Evolutionary conservation across 441 rosid species (phyloP).

Genomic region (Viola pubescens): DNA sequence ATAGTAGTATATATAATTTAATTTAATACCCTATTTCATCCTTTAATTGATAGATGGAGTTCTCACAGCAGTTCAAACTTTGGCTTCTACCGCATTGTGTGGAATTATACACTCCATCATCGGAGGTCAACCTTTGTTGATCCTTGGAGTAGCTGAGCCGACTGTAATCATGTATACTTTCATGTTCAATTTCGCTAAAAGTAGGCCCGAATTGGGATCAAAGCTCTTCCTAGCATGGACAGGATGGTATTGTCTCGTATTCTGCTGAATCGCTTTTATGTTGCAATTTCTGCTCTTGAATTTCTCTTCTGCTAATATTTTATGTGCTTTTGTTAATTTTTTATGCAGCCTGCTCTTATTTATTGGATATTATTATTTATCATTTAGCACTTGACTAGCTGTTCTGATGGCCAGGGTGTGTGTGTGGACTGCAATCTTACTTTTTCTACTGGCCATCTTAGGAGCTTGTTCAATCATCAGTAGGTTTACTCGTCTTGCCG

Average conservation of each 20-base stretch:
- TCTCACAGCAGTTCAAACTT: conserved; percentile 68
- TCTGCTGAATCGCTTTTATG: not conserved
- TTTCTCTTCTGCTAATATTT: not conserved
- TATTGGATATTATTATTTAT: too few relatives aligned
- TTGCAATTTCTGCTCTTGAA: conserved; percentile 3
- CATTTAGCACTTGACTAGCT: too few relatives aligned
- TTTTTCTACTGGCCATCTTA: conserved; percentile 52
- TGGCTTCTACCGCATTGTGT: conserved; percentile 66
- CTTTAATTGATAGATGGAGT: conserved; percentile 39
- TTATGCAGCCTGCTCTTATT: not conserved
- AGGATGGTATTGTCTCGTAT: conserved; percentile 45
- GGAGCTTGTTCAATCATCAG: conserved; percentile 77
- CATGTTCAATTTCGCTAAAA: conserved; percentile 63
- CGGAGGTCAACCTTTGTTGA: conserved; percentile 77
- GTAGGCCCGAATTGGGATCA: conserved; percentile 58
- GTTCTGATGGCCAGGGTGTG: conserved; percentile 50
- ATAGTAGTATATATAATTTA: not conserved
- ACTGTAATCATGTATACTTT: conserved; percentile 75
- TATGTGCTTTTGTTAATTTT: not conserved
- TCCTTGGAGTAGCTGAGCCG: conserved; percentile 80
- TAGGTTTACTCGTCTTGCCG: conserved; percentile 71
- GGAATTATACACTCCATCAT: conserved; percentile 61
- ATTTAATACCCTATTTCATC: conserved; percentile 7
- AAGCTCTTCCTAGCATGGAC: conserved; percentile 70
- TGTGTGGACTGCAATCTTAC: conserved; percentile 62